A percentile compares a stretch with the other conserved stretches of the same genome.
phyloP scores from a whole-genome alignment of 2,329 filamentous ascomycete genomes.

The Talaromyces sp. region DNA sequence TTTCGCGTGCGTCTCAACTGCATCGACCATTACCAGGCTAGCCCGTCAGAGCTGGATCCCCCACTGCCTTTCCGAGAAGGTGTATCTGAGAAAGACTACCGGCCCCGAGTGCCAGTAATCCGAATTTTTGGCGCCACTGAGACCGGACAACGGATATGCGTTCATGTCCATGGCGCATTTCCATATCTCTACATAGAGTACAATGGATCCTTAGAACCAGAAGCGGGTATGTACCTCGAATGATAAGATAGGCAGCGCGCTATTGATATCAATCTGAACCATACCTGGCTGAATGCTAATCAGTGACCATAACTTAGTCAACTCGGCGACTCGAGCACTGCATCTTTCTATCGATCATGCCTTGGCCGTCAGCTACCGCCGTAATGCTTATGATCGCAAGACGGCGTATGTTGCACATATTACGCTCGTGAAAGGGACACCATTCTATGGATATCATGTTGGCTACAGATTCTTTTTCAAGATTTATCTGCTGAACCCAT shows the following conservation, averaged over 20 bases:
- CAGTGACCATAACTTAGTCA: slow-evolving; percentile 54
- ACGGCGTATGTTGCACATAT: slow-evolving; percentile 83
- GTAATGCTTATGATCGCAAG: slow-evolving; percentile 70
- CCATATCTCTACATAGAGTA: slow-evolving; percentile 96
- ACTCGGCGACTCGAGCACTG: slow-evolving; percentile 73
- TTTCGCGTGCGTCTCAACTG: slow-evolving; percentile 94
- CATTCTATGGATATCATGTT: slow-evolving; percentile 94
- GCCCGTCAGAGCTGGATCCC: slow-evolving; percentile 79
- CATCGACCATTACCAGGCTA: slow-evolving; percentile 89
- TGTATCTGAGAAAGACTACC: slow-evolving; percentile 61
- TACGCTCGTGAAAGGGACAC: slow-evolving; percentile 86
- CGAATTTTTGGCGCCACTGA: slow-evolving; percentile 91
- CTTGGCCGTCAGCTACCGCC: slow-evolving; percentile 79
- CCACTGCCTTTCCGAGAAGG: slow-evolving; percentile 68
- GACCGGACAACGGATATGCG: slow-evolving; percentile 93
- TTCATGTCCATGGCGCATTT: slow-evolving; percentile 92
- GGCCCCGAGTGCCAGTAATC: slow-evolving; percentile 79
- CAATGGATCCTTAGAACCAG: slow-evolving; percentile 65
- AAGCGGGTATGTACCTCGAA: slow-evolving; percentile 61
- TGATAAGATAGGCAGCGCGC: too few relatives aligned
- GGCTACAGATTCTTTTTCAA: slow-evolving; percentile 91
- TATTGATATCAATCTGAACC: neutral
- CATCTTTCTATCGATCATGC: slow-evolving; percentile 91
- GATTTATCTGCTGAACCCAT: slow-evolving; percentile 88
- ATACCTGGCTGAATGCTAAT: slow-evolving; percentile 15